Evolutionary conservation across 1,284 basidiomycete genomes (phyloP).

Genomic region (Cystobasidium slooffiae): DNA sequence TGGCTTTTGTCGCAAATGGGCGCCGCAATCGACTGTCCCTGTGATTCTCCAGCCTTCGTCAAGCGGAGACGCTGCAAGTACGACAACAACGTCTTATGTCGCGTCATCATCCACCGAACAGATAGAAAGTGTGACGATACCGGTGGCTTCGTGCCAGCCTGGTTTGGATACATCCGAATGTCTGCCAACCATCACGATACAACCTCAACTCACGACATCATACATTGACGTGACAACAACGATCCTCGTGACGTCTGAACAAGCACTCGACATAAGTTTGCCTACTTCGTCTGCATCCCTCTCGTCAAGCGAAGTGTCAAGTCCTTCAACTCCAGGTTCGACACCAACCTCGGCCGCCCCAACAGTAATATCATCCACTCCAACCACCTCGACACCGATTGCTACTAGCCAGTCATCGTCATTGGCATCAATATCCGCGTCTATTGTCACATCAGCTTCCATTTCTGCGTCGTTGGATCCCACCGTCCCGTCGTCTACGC

Average conservation of each 20-base stretch:
- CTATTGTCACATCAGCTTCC: background rate
- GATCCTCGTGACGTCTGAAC: background rate
- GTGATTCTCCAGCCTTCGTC: too few species aligned
- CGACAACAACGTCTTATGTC: too few species aligned
- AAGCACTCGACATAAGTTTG: too few species aligned
- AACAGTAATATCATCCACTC: background rate
- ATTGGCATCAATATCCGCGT: background rate
- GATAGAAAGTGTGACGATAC: too few species aligned
- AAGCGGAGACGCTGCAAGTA: too few species aligned
- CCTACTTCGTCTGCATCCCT: background rate
- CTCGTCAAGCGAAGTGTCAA: background rate
- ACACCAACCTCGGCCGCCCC: background rate
- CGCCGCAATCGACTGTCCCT: too few species aligned
- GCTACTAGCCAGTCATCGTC: background rate
- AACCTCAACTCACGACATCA: background rate
- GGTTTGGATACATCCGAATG: background rate
- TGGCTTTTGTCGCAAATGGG: constrained; percentile 11
- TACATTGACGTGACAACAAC: constrained; percentile 18
- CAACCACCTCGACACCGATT: background rate
- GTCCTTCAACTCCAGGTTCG: background rate
- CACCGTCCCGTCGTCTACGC: background rate
- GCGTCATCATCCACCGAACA: too few species aligned
- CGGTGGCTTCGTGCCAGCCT: background rate
- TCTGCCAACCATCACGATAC: constrained; percentile 2
- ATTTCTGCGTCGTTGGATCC: background rate